phyloP scores from a whole-genome alignment of 140 eudicot species.

The Senecio squalidus region DNA sequence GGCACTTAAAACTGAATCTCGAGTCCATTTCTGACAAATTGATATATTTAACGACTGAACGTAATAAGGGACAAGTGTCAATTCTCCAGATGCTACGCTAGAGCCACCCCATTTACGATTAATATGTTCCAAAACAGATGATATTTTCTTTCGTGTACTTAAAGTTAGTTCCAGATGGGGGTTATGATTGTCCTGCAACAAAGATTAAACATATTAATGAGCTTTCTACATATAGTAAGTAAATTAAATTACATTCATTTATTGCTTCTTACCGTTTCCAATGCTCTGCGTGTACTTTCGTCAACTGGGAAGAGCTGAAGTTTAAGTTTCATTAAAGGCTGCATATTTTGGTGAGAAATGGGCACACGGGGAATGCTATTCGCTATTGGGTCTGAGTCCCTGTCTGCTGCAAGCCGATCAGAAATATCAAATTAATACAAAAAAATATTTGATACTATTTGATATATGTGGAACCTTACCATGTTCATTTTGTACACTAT shows the following conservation, averaged over 20 bases:
- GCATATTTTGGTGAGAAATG: constrained; percentile 29
- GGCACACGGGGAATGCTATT: constrained; percentile 38
- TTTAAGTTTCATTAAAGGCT: constrained; percentile 58
- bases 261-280: constrained; percentile 58
- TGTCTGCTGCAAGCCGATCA: constrained; percentile 34
- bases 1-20: constrained; percentile 64
- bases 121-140: constrained; percentile 86
- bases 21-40: constrained; percentile 76
- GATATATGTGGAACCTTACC: constrained; percentile 22
- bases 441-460: not conserved
- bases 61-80: constrained; percentile 69
- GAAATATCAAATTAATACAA: not conserved
- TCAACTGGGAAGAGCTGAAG: constrained; percentile 88
- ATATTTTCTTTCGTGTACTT: constrained; percentile 82
- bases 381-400: constrained; percentile 24
- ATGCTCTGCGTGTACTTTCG: constrained; percentile 69
- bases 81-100: constrained; percentile 63
- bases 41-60: constrained; percentile 38
- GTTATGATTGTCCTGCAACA: constrained; percentile 71
- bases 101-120: constrained; percentile 91
- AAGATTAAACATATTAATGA: not conserved
- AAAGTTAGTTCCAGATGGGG: constrained; percentile 93
- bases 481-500: constrained; percentile 33
- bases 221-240: not conserved
- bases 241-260: too few relatives aligned